phyloP scores from a whole-genome alignment of 352 stramenopile genomes.

The Phytopythium kandeliae region DNA sequence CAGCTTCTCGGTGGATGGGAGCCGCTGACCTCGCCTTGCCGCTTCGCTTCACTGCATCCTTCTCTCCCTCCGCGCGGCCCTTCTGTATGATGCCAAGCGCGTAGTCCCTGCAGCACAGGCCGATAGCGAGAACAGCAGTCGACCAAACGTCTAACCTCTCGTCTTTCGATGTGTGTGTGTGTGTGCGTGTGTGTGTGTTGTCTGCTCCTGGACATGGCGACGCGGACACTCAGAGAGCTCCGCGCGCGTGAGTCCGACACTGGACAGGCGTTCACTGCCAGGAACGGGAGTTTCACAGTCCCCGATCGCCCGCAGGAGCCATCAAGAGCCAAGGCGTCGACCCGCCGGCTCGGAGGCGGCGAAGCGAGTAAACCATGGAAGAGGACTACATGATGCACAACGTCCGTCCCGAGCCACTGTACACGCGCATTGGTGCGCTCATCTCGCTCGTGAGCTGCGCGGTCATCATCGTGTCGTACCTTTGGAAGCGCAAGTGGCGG shows the following conservation, averaged over 20 bases:
- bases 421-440: constrained; percentile 58
- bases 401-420: constrained; percentile 34
- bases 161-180: constrained; percentile 6
- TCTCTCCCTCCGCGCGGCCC: background rate
- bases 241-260: too few relatives aligned
- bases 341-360: background rate
- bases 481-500: constrained; percentile 59
- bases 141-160: constrained; percentile 1
- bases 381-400: constrained; percentile 19
- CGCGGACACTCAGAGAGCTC: background rate
- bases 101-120: background rate
- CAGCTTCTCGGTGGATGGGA: constrained; percentile 1
- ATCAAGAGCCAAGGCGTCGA: background rate
- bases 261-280: too few relatives aligned
- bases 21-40: too few relatives aligned
- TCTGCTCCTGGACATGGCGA: background rate
- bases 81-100: background rate
- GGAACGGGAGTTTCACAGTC: too few relatives aligned
- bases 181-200: too few relatives aligned
- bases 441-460: constrained; percentile 76
- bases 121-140: background rate
- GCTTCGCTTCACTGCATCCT: background rate
- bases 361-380: constrained; percentile 1
- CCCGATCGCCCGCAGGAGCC: too few relatives aligned
- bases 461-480: constrained; percentile 61